Evolutionary conservation across 495 filamentous ascomycete genomes (phyloP), one percentile per base, ranked within the genome.

Genomic region (Alectoria sarmentosa): DNA sequence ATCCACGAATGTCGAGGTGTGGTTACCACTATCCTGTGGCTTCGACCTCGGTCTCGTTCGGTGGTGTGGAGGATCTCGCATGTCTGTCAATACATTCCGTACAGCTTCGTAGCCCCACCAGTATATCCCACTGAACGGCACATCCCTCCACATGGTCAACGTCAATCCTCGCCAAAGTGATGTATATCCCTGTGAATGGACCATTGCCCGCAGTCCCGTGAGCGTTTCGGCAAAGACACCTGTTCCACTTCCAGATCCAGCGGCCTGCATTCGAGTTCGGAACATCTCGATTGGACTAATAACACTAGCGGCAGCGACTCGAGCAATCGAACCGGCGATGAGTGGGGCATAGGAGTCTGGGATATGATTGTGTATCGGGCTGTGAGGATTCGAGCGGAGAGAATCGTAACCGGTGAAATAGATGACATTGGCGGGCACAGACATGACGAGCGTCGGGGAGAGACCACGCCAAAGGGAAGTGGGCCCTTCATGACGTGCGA

Each of bases 391-490:
- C 30, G 77, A 86, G 19, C 94, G 87, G 65, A 98, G 76, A 86
- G 90, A 94, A 70, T 98, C 94, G 73, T 98, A 98, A n/a, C 93
- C 94, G 39, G 94, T 93, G 70, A 97, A 96, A 76, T 98, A 98
- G 65, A 98, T 98, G 66, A 98, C 92, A 74, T 98, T 98, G 42
- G 85, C 91, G 0, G 94, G 94, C 38, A 98, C 84, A 4, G 93
- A 87, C 94, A 98, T 98, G 69, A 90, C 82, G 49, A 98, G 76
- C 2, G 95, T 98, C 14, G 95, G 91, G 26, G 89, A 92, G 3
- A 98, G 81, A 8, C 94, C 94, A 42, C 94, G 86, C 94, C 94
- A 98, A 58, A 98, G 81, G 11, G 95, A 91, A 26, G 82, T 83
- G 19, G 89, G 67, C 1, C 94, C 94, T 77, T 98, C 94, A 72